phyloP scores from a whole-genome alignment of 371 early-diverging fungal genomes.

The Lichtheimia ramosa region DNA sequence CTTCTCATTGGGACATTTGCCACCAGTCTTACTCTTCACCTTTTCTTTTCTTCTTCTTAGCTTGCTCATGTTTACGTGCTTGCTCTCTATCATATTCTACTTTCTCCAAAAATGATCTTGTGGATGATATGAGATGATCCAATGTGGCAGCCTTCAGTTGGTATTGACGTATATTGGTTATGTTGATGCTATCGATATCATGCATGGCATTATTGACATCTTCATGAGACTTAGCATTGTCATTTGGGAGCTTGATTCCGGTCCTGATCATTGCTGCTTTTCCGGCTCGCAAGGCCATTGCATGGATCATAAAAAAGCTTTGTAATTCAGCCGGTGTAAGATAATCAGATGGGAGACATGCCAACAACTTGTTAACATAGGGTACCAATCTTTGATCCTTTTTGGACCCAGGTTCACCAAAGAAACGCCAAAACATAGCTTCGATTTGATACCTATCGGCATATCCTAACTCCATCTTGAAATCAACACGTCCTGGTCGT shows the following conservation, averaged over 20 bases:
- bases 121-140: slow-evolving; percentile 9
- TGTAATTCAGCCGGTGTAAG: slow-evolving; percentile 54
- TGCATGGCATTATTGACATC: no score
- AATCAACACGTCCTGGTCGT: slow-evolving; percentile 95
- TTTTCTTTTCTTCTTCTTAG: no score
- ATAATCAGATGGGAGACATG: slow-evolving; percentile 22
- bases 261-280: no score
- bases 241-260: no score
- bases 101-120: slow-evolving; percentile 23
- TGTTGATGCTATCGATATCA: no score
- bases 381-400: no score
- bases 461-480: slow-evolving; percentile 78
- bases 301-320: slow-evolving; percentile 27
- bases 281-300: slow-evolving; percentile 5
- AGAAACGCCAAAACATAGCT: slow-evolving; percentile 52
- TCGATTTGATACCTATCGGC: slow-evolving; percentile 69
- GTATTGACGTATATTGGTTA: no score
- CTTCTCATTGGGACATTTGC: no score
- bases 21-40: no score
- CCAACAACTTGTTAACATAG: slow-evolving; percentile 13
- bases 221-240: no score
- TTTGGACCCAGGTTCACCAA: slow-evolving; percentile 11
- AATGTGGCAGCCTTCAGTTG: no score
- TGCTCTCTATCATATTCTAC: slow-evolving; percentile 31
- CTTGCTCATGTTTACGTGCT: slow-evolving; percentile 13